Base-by-base conservation (phyloP, 2,329 filamentous ascomycete genomes). In the Phialocephala subalpina region DNA sequence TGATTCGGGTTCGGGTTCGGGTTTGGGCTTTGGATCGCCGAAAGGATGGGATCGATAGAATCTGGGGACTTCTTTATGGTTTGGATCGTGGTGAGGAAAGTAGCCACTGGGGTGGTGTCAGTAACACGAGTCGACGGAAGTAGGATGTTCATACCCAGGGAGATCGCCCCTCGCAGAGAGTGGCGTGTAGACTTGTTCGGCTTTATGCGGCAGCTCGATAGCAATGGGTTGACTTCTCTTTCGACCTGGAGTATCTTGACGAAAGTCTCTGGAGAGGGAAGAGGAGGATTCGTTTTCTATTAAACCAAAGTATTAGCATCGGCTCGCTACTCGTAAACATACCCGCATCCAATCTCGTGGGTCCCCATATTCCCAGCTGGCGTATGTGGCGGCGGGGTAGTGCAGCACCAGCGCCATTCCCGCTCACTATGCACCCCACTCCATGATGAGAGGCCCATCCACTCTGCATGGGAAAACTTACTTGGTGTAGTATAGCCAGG, bases 81-180 rank as follows among this genome's bases (percentile, higher is more conserved):
- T 76, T 20, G 86, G 86, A 70, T 88, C 86, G 76, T 88, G 86
- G 36, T 84, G 76, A 20, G 86, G 86, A 70, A 89, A 89, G 72
- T 89, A 89, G 33, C 83, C 86, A 74, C 87, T 89, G 70, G 18
- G 47, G 5, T 58, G 40, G 58, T 36, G 29, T 52, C 29, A 49
- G 47, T 52, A 27, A 53, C 40, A 29, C 14, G 14, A 35, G 12
- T 22, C 16, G 3, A 22, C 27, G 25, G n/a, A 27, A 60, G 29
- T 27, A 27, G 52, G 35, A 45, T 58, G 80, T n/a, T n/a, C 83
- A 74, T 83, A 89, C 87, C 86, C 86, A 74, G 80, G 81, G 58
- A 86, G 73, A 75, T 89, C 87, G 60, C 87, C 87, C 62, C 87
- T 81, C 53, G 84, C 87, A 29, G 86, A 87, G 25, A 89, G 76